phyloP scores from a whole-genome alignment of 2,329 filamentous ascomycete species.

The Aspergillus fumigatiaffinis region DNA sequence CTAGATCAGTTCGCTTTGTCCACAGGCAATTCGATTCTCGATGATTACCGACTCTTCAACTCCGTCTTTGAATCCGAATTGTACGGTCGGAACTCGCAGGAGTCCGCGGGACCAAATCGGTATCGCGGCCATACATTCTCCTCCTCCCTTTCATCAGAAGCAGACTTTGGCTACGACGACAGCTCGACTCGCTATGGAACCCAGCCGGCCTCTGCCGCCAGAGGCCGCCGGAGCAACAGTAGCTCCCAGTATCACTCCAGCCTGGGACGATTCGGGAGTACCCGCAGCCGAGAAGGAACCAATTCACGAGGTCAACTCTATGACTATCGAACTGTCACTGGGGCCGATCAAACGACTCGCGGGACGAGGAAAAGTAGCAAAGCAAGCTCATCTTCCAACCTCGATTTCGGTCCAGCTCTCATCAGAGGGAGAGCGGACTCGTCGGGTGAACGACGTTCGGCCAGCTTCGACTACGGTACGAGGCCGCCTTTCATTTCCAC shows the following conservation, averaged over 20 bases:
- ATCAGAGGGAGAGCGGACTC: constrained; percentile 29
- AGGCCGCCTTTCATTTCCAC: constrained; percentile 26
- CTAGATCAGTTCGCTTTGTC: constrained; percentile 71
- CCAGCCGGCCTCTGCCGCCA: constrained; percentile 27
- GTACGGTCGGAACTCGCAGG: constrained; percentile 27
- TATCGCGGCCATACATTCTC: constrained; percentile 58
- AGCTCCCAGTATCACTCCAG: constrained; percentile 66
- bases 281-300: constrained; percentile 45
- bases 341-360: constrained; percentile 21
- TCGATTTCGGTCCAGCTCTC: constrained; percentile 61
- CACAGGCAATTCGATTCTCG: constrained; percentile 30
- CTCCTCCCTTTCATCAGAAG: constrained; percentile 57
- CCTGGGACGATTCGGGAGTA: constrained; percentile 60
- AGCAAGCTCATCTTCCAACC: constrained; percentile 71
- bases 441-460: constrained; percentile 36
- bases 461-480: constrained; percentile 43
- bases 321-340: constrained; percentile 27
- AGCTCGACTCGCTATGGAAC: constrained; percentile 38
- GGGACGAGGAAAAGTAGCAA: constrained; percentile 62
- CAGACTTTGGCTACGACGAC: constrained; percentile 43
- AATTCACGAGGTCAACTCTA: constrained; percentile 36
- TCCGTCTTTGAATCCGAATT: constrained; percentile 40
- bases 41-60: constrained; percentile 37
- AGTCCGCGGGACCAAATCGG: constrained; percentile 36
- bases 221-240: constrained; percentile 71